phyloP scores from a whole-genome alignment of 2,329 filamentous ascomycete species.

The Curvularia sp. region DNA sequence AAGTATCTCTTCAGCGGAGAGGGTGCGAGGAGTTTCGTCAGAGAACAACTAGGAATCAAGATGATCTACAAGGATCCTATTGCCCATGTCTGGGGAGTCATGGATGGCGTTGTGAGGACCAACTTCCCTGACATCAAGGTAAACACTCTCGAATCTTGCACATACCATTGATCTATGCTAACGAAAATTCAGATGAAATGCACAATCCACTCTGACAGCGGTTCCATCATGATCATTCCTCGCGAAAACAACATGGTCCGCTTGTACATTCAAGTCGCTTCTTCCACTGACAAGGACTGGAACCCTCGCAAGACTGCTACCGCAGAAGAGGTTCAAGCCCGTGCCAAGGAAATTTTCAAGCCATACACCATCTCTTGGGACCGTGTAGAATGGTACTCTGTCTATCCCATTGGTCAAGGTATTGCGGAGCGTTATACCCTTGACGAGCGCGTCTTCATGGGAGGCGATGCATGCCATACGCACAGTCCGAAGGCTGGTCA shows the following conservation, averaged over 20 bases:
- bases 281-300: constrained; percentile 67
- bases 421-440: constrained; percentile 70
- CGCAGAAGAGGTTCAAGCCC: constrained; percentile 64
- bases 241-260: constrained; percentile 63
- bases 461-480: constrained; percentile 70
- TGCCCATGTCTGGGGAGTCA: constrained; percentile 70
- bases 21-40: constrained; percentile 66
- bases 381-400: constrained; percentile 70
- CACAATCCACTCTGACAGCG: constrained; percentile 70
- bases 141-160: constrained; percentile 11
- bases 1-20: constrained; percentile 71
- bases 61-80: constrained; percentile 70
- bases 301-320: constrained; percentile 67
- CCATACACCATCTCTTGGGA: constrained; percentile 70
- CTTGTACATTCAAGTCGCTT: constrained; percentile 67
- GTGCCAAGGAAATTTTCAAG: constrained; percentile 65
- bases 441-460: constrained; percentile 71
- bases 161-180: constrained; percentile 6
- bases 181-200: constrained; percentile 63
- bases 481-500: constrained; percentile 70
- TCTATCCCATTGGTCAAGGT: constrained; percentile 71
- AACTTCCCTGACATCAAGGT: constrained; percentile 70
- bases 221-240: constrained; percentile 70
- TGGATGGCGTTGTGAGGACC: constrained; percentile 70
- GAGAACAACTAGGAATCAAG: constrained; percentile 71